phyloP scores from a whole-genome alignment of 225 moss, liverwort and hornwort species.

The Anthoceros angustus region DNA sequence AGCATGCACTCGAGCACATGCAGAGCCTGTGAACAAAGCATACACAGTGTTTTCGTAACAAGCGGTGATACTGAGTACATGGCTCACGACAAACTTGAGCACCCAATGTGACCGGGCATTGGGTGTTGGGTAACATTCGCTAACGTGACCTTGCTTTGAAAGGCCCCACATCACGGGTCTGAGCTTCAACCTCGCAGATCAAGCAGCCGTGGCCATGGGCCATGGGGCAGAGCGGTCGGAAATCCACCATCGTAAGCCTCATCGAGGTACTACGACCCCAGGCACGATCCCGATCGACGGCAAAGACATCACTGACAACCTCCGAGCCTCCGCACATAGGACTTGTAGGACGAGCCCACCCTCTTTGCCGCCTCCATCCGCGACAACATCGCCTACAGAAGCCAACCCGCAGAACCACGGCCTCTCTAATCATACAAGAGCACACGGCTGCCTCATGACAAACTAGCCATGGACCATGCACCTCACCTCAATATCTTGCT shows the following conservation, averaged over 20 bases:
- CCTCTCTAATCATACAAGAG: neutral
- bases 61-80: neutral
- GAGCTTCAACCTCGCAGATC: neutral
- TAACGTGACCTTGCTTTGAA: too few species aligned
- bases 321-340: neutral
- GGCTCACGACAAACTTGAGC: neutral
- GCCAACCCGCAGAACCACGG: neutral
- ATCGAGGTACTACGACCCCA: neutral
- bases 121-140: too few species aligned
- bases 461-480: neutral
- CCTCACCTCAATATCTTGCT: slow-evolving; percentile 75
- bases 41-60: neutral
- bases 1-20: slow-evolving; percentile 63
- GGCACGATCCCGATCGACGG: neutral
- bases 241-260: neutral
- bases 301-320: neutral
- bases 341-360: neutral
- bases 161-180: neutral
- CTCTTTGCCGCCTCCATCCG: neutral
- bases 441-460: neutral
- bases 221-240: slow-evolving; percentile 1
- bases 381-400: neutral
- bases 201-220: neutral
- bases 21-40: slow-evolving; percentile 48
- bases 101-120: too few species aligned